These are phyloP conservation scores for Umbelopsis sp. DNA, from an alignment of 192 early-diverging fungal genomes.

Conservation along the genomic window DNA sequence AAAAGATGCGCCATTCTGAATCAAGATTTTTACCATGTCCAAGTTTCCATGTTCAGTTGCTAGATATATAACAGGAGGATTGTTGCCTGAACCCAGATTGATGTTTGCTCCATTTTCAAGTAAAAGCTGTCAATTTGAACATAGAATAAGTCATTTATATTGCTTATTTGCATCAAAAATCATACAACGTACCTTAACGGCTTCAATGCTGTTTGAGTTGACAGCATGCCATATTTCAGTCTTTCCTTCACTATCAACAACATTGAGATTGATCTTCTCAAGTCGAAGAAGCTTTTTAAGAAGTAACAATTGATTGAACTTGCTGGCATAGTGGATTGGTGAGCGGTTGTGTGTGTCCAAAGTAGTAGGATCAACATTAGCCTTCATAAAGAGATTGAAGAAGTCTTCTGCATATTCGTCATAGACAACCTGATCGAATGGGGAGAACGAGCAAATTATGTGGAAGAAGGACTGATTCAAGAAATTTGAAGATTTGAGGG, in stretches of 20 bases:
- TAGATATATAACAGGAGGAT: slow-evolving; percentile 15
- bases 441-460: slow-evolving; percentile 42
- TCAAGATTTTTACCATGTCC: slow-evolving; percentile 17
- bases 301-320: slow-evolving; percentile 32
- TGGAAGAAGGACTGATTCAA: slow-evolving; percentile 43
- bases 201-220: slow-evolving; percentile 13
- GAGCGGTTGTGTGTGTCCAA: slow-evolving; percentile 33
- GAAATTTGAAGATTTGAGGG: neutral
- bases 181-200: slow-evolving; percentile 25
- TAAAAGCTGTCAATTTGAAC: slow-evolving; percentile 11
- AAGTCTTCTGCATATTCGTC: slow-evolving; percentile 46
- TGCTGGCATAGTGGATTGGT: slow-evolving; percentile 55
- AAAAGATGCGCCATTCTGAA: slow-evolving; percentile 26
- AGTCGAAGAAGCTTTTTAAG: slow-evolving; percentile 29
- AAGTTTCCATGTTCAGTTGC: slow-evolving; percentile 10
- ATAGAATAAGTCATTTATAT: slow-evolving; percentile 1
- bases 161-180: neutral
- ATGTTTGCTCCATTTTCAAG: slow-evolving; percentile 16
- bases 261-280: neutral
- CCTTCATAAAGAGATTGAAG: slow-evolving; percentile 23
- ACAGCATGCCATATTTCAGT: slow-evolving; percentile 49
- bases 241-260: slow-evolving; percentile 37
- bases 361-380: slow-evolving; percentile 14
- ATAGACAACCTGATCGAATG: slow-evolving; percentile 38
- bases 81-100: neutral